phyloP scores from a whole-genome alignment of 2,329 filamentous ascomycete genomes.

The Claviceps cyperi region DNA sequence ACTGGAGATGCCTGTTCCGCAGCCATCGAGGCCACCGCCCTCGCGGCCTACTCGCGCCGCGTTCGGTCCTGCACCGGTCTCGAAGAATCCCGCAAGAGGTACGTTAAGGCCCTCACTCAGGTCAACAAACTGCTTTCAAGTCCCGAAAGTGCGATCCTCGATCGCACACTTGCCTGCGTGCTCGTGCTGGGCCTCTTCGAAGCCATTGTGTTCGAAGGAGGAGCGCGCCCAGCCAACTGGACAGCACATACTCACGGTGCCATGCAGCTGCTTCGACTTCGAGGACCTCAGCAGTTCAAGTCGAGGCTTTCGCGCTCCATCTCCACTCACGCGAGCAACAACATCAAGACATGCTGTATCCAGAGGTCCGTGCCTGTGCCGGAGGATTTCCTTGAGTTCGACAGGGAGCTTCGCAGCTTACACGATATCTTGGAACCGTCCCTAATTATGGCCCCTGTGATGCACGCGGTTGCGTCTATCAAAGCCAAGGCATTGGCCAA shows the following conservation, averaged over 20 bases:
- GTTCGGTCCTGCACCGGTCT: constrained; percentile 6
- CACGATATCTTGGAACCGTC: background rate
- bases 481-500: constrained; percentile 3
- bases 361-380: constrained; percentile 12
- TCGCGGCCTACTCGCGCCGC: constrained; percentile 12
- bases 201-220: constrained; percentile 13
- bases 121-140: constrained; percentile 9
- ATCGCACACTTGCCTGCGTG: constrained; percentile 14
- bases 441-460: background rate
- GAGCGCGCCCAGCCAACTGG: constrained; percentile 12
- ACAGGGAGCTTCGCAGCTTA: constrained; percentile 4
- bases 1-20: constrained; percentile 9
- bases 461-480: constrained; percentile 4
- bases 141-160: constrained; percentile 9
- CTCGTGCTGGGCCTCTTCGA: constrained; percentile 15
- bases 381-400: constrained; percentile 8
- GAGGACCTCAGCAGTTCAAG: constrained; percentile 11
- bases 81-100: constrained; percentile 9
- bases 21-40: constrained; percentile 11
- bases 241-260: constrained; percentile 13
- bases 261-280: constrained; percentile 13
- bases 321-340: constrained; percentile 13
- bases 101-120: constrained; percentile 9
- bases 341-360: constrained; percentile 14
- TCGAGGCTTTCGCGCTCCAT: constrained; percentile 10